A percentile compares a stretch with the other conserved stretches of the same genome.
Evolutionary conservation across 805 yeast species (phyloP).

Genomic region (Ogataea pilisensis): DNA sequence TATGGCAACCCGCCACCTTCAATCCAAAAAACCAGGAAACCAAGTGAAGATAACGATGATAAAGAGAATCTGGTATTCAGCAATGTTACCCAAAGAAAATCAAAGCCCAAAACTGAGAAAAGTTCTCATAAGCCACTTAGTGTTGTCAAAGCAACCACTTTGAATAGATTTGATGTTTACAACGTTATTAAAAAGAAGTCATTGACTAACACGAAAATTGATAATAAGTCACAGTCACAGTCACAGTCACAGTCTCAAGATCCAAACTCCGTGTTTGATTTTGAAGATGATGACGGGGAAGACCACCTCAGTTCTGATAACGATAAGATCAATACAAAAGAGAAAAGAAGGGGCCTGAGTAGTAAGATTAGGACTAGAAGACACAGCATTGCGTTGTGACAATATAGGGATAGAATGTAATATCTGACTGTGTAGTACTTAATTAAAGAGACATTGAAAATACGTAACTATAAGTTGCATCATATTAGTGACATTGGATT

Average conservation of each 20-base stretch:
- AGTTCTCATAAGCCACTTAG: no score
- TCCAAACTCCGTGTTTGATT: slow-evolving; percentile 14
- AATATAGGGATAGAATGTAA: no score
- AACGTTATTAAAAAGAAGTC: no score
- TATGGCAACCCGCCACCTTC: slow-evolving; percentile 25
- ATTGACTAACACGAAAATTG: no score
- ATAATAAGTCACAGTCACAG: background rate
- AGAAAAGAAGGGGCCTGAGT: slow-evolving; percentile 11
- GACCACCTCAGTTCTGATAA: slow-evolving; percentile 8
- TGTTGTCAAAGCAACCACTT: no score
- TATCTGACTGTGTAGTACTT: no score
- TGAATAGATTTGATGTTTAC: background rate
- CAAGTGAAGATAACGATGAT: background rate
- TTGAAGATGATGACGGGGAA: slow-evolving; percentile 5
- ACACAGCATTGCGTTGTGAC: slow-evolving; percentile 9
- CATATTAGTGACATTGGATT: no score
- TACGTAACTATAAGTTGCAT: no score
- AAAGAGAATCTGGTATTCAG: background rate
- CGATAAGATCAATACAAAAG: slow-evolving; percentile 11
- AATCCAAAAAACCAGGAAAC: background rate
- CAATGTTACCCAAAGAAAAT: background rate
- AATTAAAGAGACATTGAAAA: no score
- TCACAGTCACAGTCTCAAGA: background rate
- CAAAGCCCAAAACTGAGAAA: background rate
- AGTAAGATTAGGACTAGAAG: slow-evolving; percentile 10